Conservation (phyloP, 371 early-diverging fungal species). For the Rhizomucor miehei region DNA sequence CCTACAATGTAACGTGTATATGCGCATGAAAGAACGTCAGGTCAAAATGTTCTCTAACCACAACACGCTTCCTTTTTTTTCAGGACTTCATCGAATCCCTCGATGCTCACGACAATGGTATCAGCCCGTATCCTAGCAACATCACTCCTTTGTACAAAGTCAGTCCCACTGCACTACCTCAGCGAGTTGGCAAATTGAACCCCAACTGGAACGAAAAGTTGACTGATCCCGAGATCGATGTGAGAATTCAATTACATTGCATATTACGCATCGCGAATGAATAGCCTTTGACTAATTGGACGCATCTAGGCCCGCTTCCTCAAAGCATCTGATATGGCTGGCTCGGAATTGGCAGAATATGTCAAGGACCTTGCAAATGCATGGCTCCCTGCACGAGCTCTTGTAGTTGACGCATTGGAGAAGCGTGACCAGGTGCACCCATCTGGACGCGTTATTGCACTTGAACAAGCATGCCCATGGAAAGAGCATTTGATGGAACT, state of each 20-base stretch:
- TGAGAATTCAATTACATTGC: conserved; percentile 7
- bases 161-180: conserved; percentile 69
- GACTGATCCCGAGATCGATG: conserved; percentile 65
- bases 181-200: conserved; percentile 82
- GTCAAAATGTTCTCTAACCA: no score
- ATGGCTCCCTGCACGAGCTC: conserved; percentile 88
- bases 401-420: conserved; percentile 73
- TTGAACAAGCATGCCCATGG: conserved; percentile 89
- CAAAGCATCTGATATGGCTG: conserved; percentile 75
- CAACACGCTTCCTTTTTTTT: not conserved
- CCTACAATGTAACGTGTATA: conserved; percentile 63
- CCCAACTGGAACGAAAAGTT: conserved; percentile 90
- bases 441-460: conserved; percentile 78
- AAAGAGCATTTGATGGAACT: conserved; percentile 83
- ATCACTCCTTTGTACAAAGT: conserved; percentile 81
- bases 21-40: not conserved
- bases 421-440: conserved; percentile 59
- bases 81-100: conserved; percentile 75
- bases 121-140: conserved; percentile 78
- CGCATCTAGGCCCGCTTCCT: conserved; percentile 50
- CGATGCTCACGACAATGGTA: conserved; percentile 88
- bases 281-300: not conserved
- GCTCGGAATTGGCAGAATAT: conserved; percentile 68
- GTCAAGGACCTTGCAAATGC: conserved; percentile 64
- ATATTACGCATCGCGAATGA: not conserved